Conservation (phyloP, 2,329 filamentous ascomycete species). For the Fusarium luffae region DNA sequence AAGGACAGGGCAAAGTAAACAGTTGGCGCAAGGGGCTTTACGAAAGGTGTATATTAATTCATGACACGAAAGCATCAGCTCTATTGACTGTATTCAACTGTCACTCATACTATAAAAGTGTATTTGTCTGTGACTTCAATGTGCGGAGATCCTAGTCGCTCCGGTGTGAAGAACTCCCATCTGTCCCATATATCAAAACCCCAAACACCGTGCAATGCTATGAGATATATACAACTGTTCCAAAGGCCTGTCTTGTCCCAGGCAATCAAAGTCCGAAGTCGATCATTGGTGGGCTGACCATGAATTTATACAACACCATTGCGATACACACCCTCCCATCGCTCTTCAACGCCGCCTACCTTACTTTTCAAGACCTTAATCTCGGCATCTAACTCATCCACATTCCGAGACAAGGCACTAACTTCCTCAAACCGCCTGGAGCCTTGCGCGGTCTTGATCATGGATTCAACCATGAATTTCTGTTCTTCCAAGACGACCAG, state of each 20-base stretch:
- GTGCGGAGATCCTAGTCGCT: constrained; percentile 12
- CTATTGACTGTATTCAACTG: constrained; percentile 3
- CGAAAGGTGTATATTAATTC: constrained; percentile 29
- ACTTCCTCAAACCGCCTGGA: constrained; percentile 89
- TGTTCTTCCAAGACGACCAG: constrained; percentile 91
- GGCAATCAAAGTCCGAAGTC: not conserved
- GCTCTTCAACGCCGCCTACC: constrained; percentile 72
- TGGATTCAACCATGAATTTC: constrained; percentile 86
- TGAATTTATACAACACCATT: constrained; percentile 41
- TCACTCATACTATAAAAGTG: not conserved
- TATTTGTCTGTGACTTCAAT: not conserved
- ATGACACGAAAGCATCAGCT: constrained; percentile 32
- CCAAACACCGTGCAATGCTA: constrained; percentile 53
- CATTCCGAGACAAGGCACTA: constrained; percentile 78
- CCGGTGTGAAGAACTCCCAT: constrained; percentile 2
- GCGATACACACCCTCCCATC: constrained; percentile 65
- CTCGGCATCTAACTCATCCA: constrained; percentile 84
- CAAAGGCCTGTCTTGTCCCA: not conserved
- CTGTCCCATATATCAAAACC: constrained; percentile 26
- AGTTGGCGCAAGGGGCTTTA: constrained; percentile 15
- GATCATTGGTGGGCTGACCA: not conserved
- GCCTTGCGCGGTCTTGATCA: constrained; percentile 81
- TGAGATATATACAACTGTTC: constrained; percentile 19
- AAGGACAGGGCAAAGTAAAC: not conserved
- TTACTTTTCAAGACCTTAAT: constrained; percentile 75